phyloP scores from a whole-genome alignment of 257 asterid species.

The Coffea eugenioides region DNA sequence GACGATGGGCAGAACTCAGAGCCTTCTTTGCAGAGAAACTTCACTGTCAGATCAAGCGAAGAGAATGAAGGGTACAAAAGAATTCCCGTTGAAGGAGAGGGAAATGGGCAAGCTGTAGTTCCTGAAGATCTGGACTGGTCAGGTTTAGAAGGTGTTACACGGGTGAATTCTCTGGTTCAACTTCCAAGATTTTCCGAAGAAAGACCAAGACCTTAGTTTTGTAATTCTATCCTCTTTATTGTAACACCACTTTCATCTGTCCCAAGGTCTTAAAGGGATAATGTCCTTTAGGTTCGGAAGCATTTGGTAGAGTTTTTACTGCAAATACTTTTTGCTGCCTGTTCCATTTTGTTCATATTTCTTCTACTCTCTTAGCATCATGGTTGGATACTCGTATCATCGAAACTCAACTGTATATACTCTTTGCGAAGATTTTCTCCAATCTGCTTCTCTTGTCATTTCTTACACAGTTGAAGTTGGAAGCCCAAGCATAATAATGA shows the following conservation, averaged over 20 bases:
- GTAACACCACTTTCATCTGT: conserved; percentile 4
- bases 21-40: conserved; percentile 78
- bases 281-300: background rate
- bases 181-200: conserved; percentile 93
- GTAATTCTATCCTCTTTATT: conserved; percentile 5
- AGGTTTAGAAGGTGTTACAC: conserved; percentile 94
- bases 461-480: background rate
- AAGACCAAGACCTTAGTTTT: conserved; percentile 53
- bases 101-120: conserved; percentile 25
- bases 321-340: conserved; percentile 13
- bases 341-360: conserved; percentile 10
- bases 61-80: conserved; percentile 47
- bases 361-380: background rate
- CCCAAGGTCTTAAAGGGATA: conserved; percentile 9
- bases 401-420: conserved; percentile 7
- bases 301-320: conserved; percentile 2
- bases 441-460: background rate
- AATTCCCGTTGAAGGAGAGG: conserved; percentile 36
- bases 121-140: conserved; percentile 78
- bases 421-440: background rate
- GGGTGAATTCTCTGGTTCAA: conserved; percentile 94
- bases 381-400: background rate
- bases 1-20: conserved; percentile 75
- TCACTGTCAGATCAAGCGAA: conserved; percentile 68
- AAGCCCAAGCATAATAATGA: background rate